Evolutionary conservation across 2,329 filamentous ascomycete species (phyloP).

Genomic region (Neofusicoccum ribis): DNA sequence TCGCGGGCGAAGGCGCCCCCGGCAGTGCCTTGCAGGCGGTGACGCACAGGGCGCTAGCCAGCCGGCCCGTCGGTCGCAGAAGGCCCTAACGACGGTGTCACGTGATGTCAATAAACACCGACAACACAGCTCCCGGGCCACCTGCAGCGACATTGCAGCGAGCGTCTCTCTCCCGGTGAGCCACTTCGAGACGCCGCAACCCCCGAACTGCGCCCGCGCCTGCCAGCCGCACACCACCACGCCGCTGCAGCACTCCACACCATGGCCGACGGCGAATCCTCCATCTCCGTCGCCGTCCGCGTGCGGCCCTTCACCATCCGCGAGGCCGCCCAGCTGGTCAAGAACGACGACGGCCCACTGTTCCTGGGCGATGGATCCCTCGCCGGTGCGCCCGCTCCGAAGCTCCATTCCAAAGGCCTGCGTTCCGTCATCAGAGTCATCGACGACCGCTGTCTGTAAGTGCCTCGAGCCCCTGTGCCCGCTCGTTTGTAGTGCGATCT

Average conservation of each 20-base stretch:
- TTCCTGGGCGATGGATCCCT: slow-evolving; percentile 97
- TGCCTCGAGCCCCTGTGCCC: slow-evolving; percentile 2
- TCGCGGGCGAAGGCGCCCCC: no score
- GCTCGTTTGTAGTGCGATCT: slow-evolving; percentile 25
- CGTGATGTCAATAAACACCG: no score
- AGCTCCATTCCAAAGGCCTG: slow-evolving; percentile 81
- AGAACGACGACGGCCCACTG: slow-evolving; percentile 77
- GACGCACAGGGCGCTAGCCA: no score
- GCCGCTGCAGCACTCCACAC: slow-evolving; percentile 10
- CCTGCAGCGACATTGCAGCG: no score
- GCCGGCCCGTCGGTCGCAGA: no score
- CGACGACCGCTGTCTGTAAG: slow-evolving; percentile 89
- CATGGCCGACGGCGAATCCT: slow-evolving; percentile 46
- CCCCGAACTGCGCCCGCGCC: neutral
- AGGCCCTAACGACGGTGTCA: no score
- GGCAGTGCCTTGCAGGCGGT: no score
- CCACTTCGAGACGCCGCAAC: no score
- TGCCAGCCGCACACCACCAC: slow-evolving; percentile 12
- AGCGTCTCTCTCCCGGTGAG: no score
- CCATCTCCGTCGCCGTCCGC: slow-evolving; percentile 57
- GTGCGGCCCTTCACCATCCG: slow-evolving; percentile 74
- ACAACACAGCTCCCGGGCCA: no score
- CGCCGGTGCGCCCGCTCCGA: slow-evolving; percentile 81
- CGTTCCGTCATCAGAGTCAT: slow-evolving; percentile 93
- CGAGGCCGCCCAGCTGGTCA: slow-evolving; percentile 87